Evolutionary conservation across 495 filamentous ascomycete species (phyloP).

Genomic region (Hypoxylon crocopeplum): DNA sequence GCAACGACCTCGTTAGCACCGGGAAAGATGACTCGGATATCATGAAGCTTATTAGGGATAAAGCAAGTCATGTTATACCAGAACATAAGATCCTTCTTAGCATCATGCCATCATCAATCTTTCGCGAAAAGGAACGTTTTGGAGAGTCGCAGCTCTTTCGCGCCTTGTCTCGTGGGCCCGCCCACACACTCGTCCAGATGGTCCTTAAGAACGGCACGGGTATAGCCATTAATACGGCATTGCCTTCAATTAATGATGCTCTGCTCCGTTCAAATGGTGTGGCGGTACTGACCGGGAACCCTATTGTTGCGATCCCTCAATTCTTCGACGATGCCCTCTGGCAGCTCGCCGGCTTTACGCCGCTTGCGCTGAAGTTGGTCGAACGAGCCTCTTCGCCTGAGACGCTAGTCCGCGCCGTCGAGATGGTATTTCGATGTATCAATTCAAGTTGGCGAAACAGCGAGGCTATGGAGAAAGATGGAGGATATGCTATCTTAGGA

Average conservation of each 20-base stretch:
- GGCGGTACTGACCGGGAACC: conserved; percentile 81
- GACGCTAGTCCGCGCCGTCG: conserved; percentile 74
- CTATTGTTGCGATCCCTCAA: conserved; percentile 79
- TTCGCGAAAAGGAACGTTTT: conserved; percentile 76
- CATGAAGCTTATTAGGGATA: conserved; percentile 80
- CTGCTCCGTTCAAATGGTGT: conserved; percentile 78
- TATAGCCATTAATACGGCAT: conserved; percentile 85
- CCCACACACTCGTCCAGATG: conserved; percentile 71
- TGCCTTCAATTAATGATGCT: conserved; percentile 89
- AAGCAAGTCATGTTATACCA: conserved; percentile 79
- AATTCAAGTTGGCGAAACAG: conserved; percentile 95
- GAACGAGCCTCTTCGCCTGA: conserved; percentile 74
- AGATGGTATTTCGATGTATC: conserved; percentile 82
- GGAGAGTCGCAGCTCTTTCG: conserved; percentile 78
- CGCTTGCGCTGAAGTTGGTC: conserved; percentile 81
- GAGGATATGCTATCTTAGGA: conserved; percentile 89
- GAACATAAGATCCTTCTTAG: conserved; percentile 86
- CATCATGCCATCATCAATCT: conserved; percentile 76
- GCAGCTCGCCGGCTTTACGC: conserved; percentile 86
- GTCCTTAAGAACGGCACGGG: conserved; percentile 77
- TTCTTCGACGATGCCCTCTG: conserved; percentile 91
- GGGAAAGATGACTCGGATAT: conserved; percentile 95
- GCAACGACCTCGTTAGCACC: conserved; percentile 89
- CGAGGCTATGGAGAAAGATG: conserved; percentile 96
- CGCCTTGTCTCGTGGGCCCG: conserved; percentile 75